Evolutionary conservation across 2,329 filamentous ascomycete genomes (phyloP), one percentile per base, ranked within the genome.

Genomic region (Cladosporium austrohemisphaericum): DNA sequence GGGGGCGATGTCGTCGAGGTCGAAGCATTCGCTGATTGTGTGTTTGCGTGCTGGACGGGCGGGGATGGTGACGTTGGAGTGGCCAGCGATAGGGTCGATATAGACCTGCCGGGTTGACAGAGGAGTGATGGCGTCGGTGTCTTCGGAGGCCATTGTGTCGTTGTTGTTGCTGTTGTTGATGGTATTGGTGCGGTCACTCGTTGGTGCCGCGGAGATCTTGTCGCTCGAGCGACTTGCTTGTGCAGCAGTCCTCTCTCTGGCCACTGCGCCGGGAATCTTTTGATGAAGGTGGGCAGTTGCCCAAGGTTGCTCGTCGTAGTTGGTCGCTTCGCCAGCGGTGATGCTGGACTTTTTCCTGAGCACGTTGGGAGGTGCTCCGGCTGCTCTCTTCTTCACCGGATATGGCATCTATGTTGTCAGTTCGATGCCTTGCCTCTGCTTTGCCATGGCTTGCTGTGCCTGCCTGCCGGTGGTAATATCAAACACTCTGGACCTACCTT

Each of bases 21-120:
- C 62, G 50, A 63, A 55, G 9, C 65, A 55, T 32, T 63, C 61
- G 43, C 59, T 60, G 37, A 59, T 51, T 14, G 55, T 55, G 41
- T 54, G 52, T 19, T 57, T 54, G 10, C 51, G 50, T 18, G 52
- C 49, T 36, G 52, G 51, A 23, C 40, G 52, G 19, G 47, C 48
- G 10, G 57, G 59, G 11, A 37, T 47, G 20, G 54, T 55, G 36
- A 62, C 53, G 31, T 52, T 51, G 16, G 37, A 28, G 37, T 51
- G 43, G 11, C 45, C 45, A 22, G 47, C 23, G 14, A 58, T 37
- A 22, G 54, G 51, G 31, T 52, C 49, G 28, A 62, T 52, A 19
- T 26, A 36, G 3, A 38, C 22, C n/a, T 48, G 13, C 2, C 32
- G 38, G 25, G 25, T 26, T 26, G 25, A 26, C 6, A 26, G 25